Base-by-base conservation (phyloP, 208 protist species). In the Trypanosoma mega region DNA sequence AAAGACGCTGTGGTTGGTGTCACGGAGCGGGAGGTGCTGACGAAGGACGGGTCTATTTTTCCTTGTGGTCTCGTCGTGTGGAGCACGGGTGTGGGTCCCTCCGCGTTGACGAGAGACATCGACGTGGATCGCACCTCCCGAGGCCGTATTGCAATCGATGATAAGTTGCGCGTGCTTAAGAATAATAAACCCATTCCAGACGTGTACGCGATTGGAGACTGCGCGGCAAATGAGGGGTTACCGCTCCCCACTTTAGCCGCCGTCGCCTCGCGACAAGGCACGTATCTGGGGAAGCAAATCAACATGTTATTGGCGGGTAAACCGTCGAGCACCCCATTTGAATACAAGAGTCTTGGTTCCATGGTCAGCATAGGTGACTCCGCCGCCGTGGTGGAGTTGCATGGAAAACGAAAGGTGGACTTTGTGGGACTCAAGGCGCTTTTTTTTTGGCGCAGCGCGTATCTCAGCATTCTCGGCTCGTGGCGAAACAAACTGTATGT, bases 201-300 rank as follows among this genome's bases (percentile, higher is more conserved):
- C 60, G 87, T 95, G 29, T 97, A 75, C 50, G 80, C 87, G n/a
- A 76, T 81, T 44, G 92, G 92, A 26, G 92, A 97, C 63, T 94
- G 85, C 63, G 80, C 85, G 11, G 75, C 82, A 23, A 74, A 81
- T 73, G 67, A 51, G 11, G 68, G 72, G 41, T 60, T 73, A 49
- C 80, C 82, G 30, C 74, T 92, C 11, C 84, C 84, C 2, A 90
- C 84, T 23, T 73, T 92, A 23, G 87, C 85, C 20, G 87, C 85
- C 31, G 85, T 92, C 5, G 87, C 85, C 27, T 89, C 80, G n/a
- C 87, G 87, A 21, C 87, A 94, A 63, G 87, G 85, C 23, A 53
- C 62, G 29, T 90, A 89, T 62, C 67, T 94, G n/a, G 87, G 76
- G 18, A 81, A 74, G n/a, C 61, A 84, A 63, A 31, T 92, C 26